Conservation (phyloP, 2,329 filamentous ascomycete genomes). For the Phialophora macrospora region DNA sequence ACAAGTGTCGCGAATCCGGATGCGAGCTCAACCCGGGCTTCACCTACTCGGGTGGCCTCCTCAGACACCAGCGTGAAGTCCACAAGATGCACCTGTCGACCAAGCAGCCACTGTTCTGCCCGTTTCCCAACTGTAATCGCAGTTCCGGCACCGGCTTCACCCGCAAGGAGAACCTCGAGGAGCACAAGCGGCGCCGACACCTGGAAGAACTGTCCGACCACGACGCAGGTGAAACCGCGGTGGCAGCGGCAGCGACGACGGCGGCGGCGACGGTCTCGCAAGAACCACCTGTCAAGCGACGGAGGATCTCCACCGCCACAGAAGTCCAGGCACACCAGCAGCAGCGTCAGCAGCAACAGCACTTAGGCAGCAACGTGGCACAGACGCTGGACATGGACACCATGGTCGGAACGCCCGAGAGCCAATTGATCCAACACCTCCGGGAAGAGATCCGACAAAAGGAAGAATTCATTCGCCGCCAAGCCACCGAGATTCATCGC, state of each 20-base stretch:
- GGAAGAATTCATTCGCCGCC: constrained; percentile 30
- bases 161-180: constrained; percentile 89
- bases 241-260: not conserved
- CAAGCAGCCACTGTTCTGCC: constrained; percentile 79
- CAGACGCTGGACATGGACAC: constrained; percentile 3
- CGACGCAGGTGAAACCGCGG: constrained; percentile 1
- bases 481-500: constrained; percentile 28
- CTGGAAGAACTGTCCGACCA: constrained; percentile 23
- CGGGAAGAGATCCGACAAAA: constrained; percentile 27
- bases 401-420: constrained; percentile 15
- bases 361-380: constrained; percentile 16
- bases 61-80: constrained; percentile 90
- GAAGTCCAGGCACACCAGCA: constrained; percentile 10
- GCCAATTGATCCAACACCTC: constrained; percentile 26
- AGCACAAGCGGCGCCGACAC: constrained; percentile 91
- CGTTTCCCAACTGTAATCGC: constrained; percentile 84
- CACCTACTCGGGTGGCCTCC: constrained; percentile 88
- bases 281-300: constrained; percentile 24
- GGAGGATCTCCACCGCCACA: constrained; percentile 19
- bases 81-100: constrained; percentile 89
- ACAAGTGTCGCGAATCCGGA: constrained; percentile 78
- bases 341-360: constrained; percentile 4
- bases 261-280: not conserved
- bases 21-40: constrained; percentile 93
- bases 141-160: constrained; percentile 89